Evolutionary conservation across 1,284 basidiomycete genomes (phyloP).

Genomic region (Moesziomyces parantarcticus): DNA sequence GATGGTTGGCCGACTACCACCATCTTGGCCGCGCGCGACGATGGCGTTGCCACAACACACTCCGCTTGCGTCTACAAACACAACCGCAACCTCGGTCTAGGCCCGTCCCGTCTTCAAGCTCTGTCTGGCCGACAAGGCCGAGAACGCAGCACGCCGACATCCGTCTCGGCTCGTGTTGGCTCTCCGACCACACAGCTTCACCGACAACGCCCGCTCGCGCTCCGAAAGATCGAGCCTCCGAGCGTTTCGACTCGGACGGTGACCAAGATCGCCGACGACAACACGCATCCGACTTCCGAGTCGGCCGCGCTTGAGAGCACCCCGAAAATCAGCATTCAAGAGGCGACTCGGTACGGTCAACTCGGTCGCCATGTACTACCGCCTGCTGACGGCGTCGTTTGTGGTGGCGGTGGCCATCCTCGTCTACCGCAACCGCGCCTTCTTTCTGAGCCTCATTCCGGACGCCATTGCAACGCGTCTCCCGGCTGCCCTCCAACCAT

Average conservation of each 20-base stretch:
- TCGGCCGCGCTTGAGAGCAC: too few relatives aligned
- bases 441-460: slow-evolving; percentile 31
- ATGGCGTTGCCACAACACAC: background rate
- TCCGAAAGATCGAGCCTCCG: too few relatives aligned
- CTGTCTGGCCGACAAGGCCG: too few relatives aligned
- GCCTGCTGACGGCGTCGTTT: slow-evolving; percentile 36
- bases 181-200: too few relatives aligned
- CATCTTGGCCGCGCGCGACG: background rate
- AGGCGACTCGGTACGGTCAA: background rate
- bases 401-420: slow-evolving; percentile 32
- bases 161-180: too few relatives aligned
- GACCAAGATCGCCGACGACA: too few relatives aligned
- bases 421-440: slow-evolving; percentile 27
- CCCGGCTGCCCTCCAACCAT: slow-evolving; percentile 9
- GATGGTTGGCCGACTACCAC: background rate
- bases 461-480: slow-evolving; percentile 14
- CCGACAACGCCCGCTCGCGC: too few relatives aligned
- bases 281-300: too few relatives aligned
- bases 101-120: background rate
- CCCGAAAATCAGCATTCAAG: too few relatives aligned
- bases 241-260: too few relatives aligned
- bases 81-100: background rate
- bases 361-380: slow-evolving; percentile 27
- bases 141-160: too few relatives aligned
- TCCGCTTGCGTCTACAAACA: background rate